Evolutionary conservation across 1,284 basidiomycete genomes (phyloP).

Genomic region (Cryptococcus deneoformans): DNA sequence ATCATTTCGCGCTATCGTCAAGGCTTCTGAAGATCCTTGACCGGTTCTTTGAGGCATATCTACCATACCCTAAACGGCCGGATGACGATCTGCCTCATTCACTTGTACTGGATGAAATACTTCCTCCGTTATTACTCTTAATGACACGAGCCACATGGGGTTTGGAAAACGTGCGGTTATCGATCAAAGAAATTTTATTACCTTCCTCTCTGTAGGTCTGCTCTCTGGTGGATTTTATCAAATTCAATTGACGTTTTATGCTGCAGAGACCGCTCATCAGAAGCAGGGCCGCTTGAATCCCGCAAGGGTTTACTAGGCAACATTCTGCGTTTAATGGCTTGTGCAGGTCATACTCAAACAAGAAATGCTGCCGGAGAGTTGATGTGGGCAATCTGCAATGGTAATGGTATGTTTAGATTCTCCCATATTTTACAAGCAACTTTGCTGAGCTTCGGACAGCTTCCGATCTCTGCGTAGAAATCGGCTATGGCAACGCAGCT

Average conservation of each 20-base stretch:
- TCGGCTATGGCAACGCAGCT: slow-evolving; percentile 90
- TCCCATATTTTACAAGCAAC: not conserved
- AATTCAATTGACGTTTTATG: not conserved
- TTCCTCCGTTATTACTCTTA: slow-evolving; percentile 71
- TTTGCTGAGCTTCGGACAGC: slow-evolving; percentile 52
- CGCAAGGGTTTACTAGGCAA: slow-evolving; percentile 71
- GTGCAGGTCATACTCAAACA: slow-evolving; percentile 65
- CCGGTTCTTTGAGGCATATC: slow-evolving; percentile 23
- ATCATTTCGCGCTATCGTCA: slow-evolving; percentile 21
- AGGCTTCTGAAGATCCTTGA: slow-evolving; percentile 27
- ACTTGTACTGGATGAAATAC: slow-evolving; percentile 65
- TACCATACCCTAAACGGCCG: slow-evolving; percentile 23
- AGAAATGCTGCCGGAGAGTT: slow-evolving; percentile 80
- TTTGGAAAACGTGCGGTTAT: slow-evolving; percentile 58
- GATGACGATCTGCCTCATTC: slow-evolving; percentile 26
- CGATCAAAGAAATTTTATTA: slow-evolving; percentile 64
- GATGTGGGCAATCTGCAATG: slow-evolving; percentile 73
- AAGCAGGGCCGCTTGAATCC: slow-evolving; percentile 61
- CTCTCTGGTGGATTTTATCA: not conserved
- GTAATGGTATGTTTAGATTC: slow-evolving; percentile 60
- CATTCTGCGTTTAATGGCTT: slow-evolving; percentile 70
- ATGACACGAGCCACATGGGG: slow-evolving; percentile 65
- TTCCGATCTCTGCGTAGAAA: slow-evolving; percentile 62
- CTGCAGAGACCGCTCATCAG: slow-evolving; percentile 61
- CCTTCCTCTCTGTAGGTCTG: slow-evolving; percentile 61